Base-by-base conservation (phyloP, 331 rosid genomes). In the Malus hybrid region DNA sequence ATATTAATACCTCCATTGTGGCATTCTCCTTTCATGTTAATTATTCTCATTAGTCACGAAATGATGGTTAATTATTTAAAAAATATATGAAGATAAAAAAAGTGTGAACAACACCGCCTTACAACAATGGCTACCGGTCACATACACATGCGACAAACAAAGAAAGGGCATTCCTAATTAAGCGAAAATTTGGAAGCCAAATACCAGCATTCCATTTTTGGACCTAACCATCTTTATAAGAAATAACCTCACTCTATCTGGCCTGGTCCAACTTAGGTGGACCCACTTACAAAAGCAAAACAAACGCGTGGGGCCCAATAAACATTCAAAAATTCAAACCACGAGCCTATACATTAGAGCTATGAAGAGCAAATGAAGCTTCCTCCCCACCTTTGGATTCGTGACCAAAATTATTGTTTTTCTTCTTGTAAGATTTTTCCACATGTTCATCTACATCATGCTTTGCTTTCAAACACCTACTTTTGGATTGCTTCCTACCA, bases 201-300 rank as follows among this genome's bases (percentile, higher is more conserved):
- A 54, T 27, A 18, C 31, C 1, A 67, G 70, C 69, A 82, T 84
- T 79, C 76, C 86, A 27, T 75, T 72, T 62, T 68, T 62, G 75
- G 86, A 59, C 83, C 56, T 81, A 68, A 67, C 83, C 75, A 67
- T 76, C 82, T 84, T 70, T 65, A 56, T 65, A 72, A 78, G 85
- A 71, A 39, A 50, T 57, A 63, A 59, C 78, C 66, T 28, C 68
- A 15, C 20, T 16, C 57, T 52, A 2, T 39, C 46, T 33, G 65
- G 42, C 44, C 12, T 62, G 80, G 81, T 83, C 81, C 84, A 82
- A 67, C 82, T 39, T 69, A 48, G 73, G 87, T 78, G 81, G 87
- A 56, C 82, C 86, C 87, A 73, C 80, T 80, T 85, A 85, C 85
- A 56, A 29, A 46, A 66, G 57, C 59, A 76, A 33, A 67, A 73